These are phyloP conservation scores for Moniliophthora roreri DNA, from an alignment of 1,284 basidiomycete species.

Conservation along the genomic window DNA sequence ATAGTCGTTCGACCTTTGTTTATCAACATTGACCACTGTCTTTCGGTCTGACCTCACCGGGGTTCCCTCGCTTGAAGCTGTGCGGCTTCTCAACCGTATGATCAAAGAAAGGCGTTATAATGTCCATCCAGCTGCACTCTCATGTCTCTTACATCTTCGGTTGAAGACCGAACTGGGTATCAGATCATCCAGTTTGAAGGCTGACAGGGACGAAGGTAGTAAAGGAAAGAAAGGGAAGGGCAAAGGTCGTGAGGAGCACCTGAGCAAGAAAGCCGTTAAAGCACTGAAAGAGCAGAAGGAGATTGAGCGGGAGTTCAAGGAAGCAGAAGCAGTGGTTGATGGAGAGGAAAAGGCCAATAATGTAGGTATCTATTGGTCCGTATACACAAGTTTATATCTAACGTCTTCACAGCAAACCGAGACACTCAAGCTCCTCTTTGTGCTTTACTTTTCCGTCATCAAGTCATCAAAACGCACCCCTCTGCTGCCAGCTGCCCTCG, in stretches of 20 bases:
- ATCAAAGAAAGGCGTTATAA: constrained; percentile 92
- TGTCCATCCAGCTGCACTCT: constrained; percentile 87
- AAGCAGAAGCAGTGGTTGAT: constrained; percentile 94
- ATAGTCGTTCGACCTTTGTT: constrained; percentile 80
- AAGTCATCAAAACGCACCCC: constrained; percentile 85
- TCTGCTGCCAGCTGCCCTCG: constrained; percentile 85
- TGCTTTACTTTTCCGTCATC: constrained; percentile 95
- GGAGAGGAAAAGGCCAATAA: constrained; percentile 85
- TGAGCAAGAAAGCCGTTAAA: constrained; percentile 88
- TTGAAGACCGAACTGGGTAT: constrained; percentile 87
- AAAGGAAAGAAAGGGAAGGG: constrained; percentile 65
- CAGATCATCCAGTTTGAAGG: constrained; percentile 68
- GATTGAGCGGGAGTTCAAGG: constrained; percentile 86
- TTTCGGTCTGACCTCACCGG: constrained; percentile 83
- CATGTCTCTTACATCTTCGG: constrained; percentile 84
- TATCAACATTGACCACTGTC: constrained; percentile 77
- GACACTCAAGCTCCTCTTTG: constrained; percentile 96
- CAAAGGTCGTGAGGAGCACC: constrained; percentile 57
- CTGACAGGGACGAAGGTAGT: constrained; percentile 51
- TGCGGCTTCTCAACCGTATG: constrained; percentile 93
- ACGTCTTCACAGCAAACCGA: constrained; percentile 80
- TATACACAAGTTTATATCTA: constrained; percentile 12
- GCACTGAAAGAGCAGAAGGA: constrained; percentile 80
- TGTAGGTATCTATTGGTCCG: constrained; percentile 47
- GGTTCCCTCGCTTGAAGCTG: constrained; percentile 82